Base-by-base conservation (phyloP, 805 yeast species). In the Maudiozyma turicensis region DNA sequence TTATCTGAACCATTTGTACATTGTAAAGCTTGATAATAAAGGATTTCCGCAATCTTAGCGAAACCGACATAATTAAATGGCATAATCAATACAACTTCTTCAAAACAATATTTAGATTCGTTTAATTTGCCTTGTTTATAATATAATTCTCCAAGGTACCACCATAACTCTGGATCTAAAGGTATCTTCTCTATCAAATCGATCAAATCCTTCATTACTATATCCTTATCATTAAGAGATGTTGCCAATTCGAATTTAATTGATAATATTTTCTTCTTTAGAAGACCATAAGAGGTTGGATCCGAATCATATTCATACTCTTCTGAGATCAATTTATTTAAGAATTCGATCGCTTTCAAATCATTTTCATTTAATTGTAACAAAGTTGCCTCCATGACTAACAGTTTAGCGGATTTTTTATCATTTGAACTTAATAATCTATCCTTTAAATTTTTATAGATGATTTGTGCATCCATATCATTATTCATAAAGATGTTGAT, bases 131-230 rank as follows among this genome's bases (percentile, higher is more conserved):
- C 89, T 8, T 74, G 52, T 11, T 69, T 62, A 28, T 65, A 65
- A 61, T 91, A 91, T n/a, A 76, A 70, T 37, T 79, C 78, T 3
- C 81, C 84, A 48, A 89, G 70, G 64, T 86, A 95, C 44, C 80
- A 73, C 95, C 95, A 88, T 2, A 84, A 70, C 53, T 84, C 81
- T 2, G 77, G 70, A 64, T 93, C 98, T 20, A 82, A 63, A 1
- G 97, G 96, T 56, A 64, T 63, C 49, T 61, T 58, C 30, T 66
- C 69, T 20, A 58, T 48, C 20, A 66, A 44, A 9, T 53, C 48
- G 26, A 57, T 43, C 31, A 62, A 45, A 35, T 55, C 53, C 8
- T 54, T 51, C 6, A 51, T 20, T 6, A 61, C 15, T 8, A 49
- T 49, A n/a, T 40, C 43, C 43, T 54, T 48, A 43, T 58, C 59